A percentile compares a stretch with the other conserved stretches of the same genome.
These are phyloP conservation scores for Populus euphratica DNA, from an alignment of 345 rosid genomes.

Conservation along the genomic window DNA sequence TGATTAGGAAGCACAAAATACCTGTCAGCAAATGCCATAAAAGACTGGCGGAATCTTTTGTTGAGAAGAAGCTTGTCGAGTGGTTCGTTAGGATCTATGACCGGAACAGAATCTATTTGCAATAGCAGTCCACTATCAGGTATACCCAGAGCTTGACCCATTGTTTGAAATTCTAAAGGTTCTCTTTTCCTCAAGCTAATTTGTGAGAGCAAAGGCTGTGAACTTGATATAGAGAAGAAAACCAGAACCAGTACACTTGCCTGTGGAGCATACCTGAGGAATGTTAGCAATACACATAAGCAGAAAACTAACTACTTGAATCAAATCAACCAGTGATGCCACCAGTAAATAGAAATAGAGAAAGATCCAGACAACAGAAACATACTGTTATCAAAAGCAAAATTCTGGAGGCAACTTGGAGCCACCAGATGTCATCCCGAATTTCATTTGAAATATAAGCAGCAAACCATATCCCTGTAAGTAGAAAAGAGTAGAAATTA, in stretches of 20 bases:
- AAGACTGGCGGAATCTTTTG: constrained; percentile 71
- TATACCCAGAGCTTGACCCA: constrained; percentile 88
- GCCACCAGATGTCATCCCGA: constrained; percentile 53
- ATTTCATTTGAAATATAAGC: constrained; percentile 71
- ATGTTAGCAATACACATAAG: constrained; percentile 29
- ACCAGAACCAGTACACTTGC: constrained; percentile 62
- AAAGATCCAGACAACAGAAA: constrained; percentile 11
- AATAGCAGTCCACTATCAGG: constrained; percentile 71
- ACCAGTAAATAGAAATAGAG: background rate
- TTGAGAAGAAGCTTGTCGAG: constrained; percentile 77
- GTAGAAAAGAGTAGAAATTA: constrained; percentile 13
- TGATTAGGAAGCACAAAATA: constrained; percentile 13
- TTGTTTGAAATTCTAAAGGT: constrained; percentile 53
- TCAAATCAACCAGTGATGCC: constrained; percentile 1
- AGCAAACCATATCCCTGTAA: constrained; percentile 59
- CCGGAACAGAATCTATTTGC: constrained; percentile 45
- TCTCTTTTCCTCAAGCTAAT: constrained; percentile 75
- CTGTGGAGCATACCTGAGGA: constrained; percentile 36
- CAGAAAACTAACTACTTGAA: constrained; percentile 2
- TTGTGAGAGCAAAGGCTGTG: constrained; percentile 80
- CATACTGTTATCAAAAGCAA: constrained; percentile 65
- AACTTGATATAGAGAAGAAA: constrained; percentile 82
- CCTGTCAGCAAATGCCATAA: constrained; percentile 95
- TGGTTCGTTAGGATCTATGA: constrained; percentile 61
- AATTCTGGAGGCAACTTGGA: constrained; percentile 79